These are phyloP conservation scores for Eragrostis nindensis DNA, from an alignment of 176 grass and related monocot species.

Conservation along the genomic window DNA sequence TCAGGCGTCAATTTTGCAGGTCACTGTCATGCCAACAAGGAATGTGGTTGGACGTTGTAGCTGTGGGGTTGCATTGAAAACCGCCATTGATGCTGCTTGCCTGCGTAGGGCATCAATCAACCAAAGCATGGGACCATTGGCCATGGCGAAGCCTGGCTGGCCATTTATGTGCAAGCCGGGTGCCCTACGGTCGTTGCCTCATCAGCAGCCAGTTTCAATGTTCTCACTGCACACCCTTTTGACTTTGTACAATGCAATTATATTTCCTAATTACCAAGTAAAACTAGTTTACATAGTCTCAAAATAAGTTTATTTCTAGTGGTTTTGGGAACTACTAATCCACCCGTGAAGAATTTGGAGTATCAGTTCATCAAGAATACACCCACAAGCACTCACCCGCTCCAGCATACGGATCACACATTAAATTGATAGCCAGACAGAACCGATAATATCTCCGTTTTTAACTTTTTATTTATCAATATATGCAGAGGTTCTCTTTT, in stretches of 20 bases:
- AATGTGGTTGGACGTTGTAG: not conserved
- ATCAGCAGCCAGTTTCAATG: constrained; percentile 7
- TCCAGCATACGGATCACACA: too few species aligned
- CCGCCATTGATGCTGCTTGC: constrained; percentile 31
- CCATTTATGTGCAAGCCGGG: constrained; percentile 25
- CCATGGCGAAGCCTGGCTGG: not conserved
- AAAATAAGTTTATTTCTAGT: too few species aligned
- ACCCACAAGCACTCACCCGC: too few species aligned
- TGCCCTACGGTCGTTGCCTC: not conserved
- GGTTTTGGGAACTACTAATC: too few species aligned
- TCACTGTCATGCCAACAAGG: constrained; percentile 26
- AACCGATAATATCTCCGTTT: not conserved
- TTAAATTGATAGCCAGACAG: not conserved
- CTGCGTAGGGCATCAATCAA: constrained; percentile 21
- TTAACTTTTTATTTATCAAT: not conserved
- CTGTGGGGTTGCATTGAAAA: constrained; percentile 7
- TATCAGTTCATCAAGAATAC: too few species aligned
- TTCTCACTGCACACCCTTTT: constrained; percentile 4
- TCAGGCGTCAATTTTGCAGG: not conserved
- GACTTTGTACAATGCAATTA: not conserved
- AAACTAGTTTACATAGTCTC: too few species aligned
- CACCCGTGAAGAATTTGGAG: too few species aligned
- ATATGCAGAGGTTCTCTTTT: too few species aligned
- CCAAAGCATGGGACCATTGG: constrained; percentile 5
- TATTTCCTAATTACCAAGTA: too few species aligned